phyloP scores from a whole-genome alignment of 257 asterid genomes.

The Solanum okadae region DNA sequence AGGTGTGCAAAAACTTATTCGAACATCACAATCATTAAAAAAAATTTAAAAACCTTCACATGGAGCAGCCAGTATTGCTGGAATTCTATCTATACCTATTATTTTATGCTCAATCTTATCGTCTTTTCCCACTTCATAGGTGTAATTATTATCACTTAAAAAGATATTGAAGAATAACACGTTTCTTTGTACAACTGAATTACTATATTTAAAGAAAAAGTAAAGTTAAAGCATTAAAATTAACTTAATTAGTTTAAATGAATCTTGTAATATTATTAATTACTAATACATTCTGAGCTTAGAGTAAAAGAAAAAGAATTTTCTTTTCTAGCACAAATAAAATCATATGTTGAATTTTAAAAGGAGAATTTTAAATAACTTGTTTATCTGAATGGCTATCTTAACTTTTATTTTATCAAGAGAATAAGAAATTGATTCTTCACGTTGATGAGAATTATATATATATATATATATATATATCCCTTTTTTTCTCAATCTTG shows the following conservation, averaged over 20 bases:
- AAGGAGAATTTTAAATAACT: neutral
- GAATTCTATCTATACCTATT: neutral
- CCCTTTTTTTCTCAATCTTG: too few species aligned
- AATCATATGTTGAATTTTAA: neutral
- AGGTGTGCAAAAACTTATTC: too few species aligned
- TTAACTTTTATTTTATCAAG: too few species aligned
- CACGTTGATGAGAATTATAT: too few species aligned
- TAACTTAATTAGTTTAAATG: neutral
- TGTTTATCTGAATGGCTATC: neutral
- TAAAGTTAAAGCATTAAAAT: neutral
- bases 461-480: too few species aligned
- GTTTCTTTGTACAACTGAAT: neutral
- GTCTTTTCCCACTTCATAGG: neutral
- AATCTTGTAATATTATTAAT: neutral
- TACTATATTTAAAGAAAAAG: neutral
- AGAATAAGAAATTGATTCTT: too few species aligned
- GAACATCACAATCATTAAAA: too few species aligned
- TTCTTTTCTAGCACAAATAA: neutral
- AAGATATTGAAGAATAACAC: neutral
- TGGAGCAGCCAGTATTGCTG: neutral
- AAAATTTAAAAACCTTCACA: neutral
- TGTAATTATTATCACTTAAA: neutral
- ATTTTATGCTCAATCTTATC: neutral
- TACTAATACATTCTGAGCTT: neutral
- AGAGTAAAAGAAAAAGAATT: too few species aligned